Evolutionary conservation across 1,284 basidiomycete genomes (phyloP).

Genomic region (Ceratobasidium sp.): DNA sequence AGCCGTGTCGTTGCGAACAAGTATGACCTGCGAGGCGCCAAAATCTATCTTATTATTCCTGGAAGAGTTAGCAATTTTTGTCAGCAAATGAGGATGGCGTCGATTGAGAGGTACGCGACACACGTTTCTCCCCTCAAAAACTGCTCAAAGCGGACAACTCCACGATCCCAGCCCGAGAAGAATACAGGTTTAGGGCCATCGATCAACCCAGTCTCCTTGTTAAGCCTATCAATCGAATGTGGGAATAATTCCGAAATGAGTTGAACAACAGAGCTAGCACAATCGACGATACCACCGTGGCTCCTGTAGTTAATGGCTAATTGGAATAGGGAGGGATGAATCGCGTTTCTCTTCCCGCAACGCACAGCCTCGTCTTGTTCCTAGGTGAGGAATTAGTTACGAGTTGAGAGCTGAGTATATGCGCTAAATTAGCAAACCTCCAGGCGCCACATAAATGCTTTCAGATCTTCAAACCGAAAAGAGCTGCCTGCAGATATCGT

Average conservation of each 20-base stretch:
- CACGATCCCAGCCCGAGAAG: neutral
- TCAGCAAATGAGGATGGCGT: neutral
- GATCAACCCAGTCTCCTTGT: constrained; percentile 50
- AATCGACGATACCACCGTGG: constrained; percentile 50
- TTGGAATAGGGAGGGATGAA: constrained; percentile 67
- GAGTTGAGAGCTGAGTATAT: constrained; percentile 8
- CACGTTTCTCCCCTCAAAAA: constrained; percentile 58
- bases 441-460: constrained; percentile 53
- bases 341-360: constrained; percentile 43
- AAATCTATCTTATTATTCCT: neutral
- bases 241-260: constrained; percentile 74
- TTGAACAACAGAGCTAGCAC: constrained; percentile 73
- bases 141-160: constrained; percentile 65
- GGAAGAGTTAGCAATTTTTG: neutral
- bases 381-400: constrained; percentile 4
- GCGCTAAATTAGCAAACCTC: constrained; percentile 68
- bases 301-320: neutral
- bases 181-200: constrained; percentile 70
- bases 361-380: constrained; percentile 15
- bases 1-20: constrained; percentile 74
- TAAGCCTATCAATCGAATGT: constrained; percentile 70
- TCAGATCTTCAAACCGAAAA: constrained; percentile 75
- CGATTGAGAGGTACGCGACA: neutral
- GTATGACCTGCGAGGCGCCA: constrained; percentile 57
- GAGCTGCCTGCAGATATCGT: constrained; percentile 78